Evolutionary conservation across 1,284 basidiomycete species (phyloP).

Genomic region (Amylostereum chailletii): DNA sequence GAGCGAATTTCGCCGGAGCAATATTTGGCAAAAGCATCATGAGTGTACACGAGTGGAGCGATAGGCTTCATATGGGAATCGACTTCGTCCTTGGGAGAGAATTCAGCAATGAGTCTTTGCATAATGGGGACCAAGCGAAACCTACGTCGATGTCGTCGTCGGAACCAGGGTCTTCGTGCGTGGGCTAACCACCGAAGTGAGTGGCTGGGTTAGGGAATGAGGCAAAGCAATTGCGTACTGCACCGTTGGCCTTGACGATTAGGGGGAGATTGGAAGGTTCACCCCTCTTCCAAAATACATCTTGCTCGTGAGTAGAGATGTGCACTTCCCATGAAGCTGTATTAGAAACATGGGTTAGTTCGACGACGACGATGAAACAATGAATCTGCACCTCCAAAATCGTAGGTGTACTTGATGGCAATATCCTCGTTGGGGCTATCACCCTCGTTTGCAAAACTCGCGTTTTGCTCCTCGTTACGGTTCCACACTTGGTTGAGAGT

Average conservation of each 20-base stretch:
- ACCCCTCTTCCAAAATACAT: constrained; percentile 7
- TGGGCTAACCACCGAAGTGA: not conserved
- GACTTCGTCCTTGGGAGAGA: not conserved
- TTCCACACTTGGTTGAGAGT: constrained; percentile 23
- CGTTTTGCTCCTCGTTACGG: constrained; percentile 15
- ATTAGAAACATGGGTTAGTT: not conserved
- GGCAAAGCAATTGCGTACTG: constrained; percentile 5
- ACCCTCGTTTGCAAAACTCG: constrained; percentile 14
- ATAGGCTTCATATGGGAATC: not conserved
- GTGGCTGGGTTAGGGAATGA: not conserved
- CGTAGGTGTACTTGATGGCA: constrained; percentile 24
- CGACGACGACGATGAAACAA: not conserved
- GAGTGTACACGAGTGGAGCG: not conserved
- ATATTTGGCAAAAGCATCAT: not conserved
- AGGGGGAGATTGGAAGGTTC: constrained; percentile 11
- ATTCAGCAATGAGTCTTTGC: not conserved
- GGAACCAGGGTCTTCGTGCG: not conserved
- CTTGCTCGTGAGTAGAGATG: constrained; percentile 14
- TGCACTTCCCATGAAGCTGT: constrained; percentile 17
- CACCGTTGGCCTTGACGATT: constrained; percentile 14
- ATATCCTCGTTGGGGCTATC: constrained; percentile 21
- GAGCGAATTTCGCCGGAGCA: not conserved
- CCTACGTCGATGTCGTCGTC: not conserved
- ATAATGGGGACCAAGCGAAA: not conserved
- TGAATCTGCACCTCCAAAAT: constrained; percentile 17